Evolutionary conservation across 106 monocot genomes (phyloP), one percentile per base, ranked within the genome.

Genomic region (Dactylorhiza incarnata): DNA sequence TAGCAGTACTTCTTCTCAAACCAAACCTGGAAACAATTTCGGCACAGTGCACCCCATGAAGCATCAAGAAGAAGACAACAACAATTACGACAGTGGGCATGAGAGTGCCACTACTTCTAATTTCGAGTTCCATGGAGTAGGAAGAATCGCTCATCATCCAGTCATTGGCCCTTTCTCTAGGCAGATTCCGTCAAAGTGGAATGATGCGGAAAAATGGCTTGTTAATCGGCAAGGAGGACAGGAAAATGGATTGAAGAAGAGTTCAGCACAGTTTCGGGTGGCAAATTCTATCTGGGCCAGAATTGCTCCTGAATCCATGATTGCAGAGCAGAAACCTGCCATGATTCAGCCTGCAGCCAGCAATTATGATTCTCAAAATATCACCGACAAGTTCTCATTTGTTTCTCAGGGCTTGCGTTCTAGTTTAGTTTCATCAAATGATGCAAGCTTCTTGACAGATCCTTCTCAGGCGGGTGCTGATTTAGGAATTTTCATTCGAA

Each of bases 171-270:
- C 81, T 16, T 89, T 95, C 68, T 79, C 58, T 4, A 84, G 89
- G 77, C 85, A 87, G 22, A 20, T 94, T 47, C 94, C 94, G 16
- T 97, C 97, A 0, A 97, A 97, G 74, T 97, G 97, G 97, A 94
- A 94, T 72, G 97, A 94, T 80, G 97, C 91, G 0, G 94, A 97
- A 79, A 91, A 94, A 78, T 94, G 93, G 97, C 79, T 97, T 17
- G 51, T 84, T 0, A 82, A 78, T 45, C 74, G 87, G 20, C 89
- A 86, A 72, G 17, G 77, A 9, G 68, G 77, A 71, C 81, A 84
- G 20, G 67, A 83, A 1, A 87, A 85, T 78, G 63, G 52, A 55
- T 75, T 71, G 16, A 97, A 87, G 78, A 97, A 79, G 78, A 52
- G 76, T 45, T 65, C 62, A 22, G 37, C 66, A 8, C 82, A 76